phyloP scores from a whole-genome alignment of 768 basidiomycete species.

The Lactarius psammicola region DNA sequence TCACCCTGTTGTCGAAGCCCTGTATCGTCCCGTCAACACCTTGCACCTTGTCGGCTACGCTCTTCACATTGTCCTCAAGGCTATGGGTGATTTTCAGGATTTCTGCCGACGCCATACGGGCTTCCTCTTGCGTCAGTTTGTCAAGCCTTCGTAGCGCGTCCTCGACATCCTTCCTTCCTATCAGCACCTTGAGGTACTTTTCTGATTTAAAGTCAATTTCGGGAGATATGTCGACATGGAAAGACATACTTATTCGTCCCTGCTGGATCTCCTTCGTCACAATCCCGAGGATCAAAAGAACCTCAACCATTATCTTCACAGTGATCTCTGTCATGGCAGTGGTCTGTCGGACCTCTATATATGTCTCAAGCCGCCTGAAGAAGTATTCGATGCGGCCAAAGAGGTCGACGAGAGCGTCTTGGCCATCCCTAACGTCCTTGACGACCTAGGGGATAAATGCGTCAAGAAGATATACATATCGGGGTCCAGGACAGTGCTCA shows the following conservation, averaged over 20 bases:
- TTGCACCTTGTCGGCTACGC: too few relatives aligned
- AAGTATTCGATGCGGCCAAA: slow-evolving; percentile 5
- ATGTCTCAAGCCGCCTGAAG: slow-evolving; percentile 6
- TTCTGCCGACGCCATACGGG: not conserved
- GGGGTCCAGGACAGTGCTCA: not conserved
- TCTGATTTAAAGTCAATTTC: not conserved
- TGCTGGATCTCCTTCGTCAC: slow-evolving; percentile 5
- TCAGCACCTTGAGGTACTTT: slow-evolving; percentile 1
- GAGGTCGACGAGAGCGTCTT: not conserved
- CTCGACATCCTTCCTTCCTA: not conserved
- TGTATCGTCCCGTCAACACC: too few relatives aligned
- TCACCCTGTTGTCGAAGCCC: too few relatives aligned
- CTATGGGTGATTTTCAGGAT: too few relatives aligned
- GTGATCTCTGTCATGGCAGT: not conserved
- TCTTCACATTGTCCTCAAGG: too few relatives aligned
- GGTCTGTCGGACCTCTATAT: not conserved
- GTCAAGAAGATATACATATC: too few relatives aligned
- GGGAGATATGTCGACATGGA: not conserved
- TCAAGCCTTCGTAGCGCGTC: not conserved
- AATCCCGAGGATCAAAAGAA: slow-evolving; percentile 5
- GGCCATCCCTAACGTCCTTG: not conserved
- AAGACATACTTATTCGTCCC: not conserved
- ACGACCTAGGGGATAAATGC: not conserved
- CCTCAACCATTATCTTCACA: slow-evolving; percentile 6
- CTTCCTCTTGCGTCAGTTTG: not conserved